phyloP scores from a whole-genome alignment of 2,329 filamentous ascomycete genomes.

The Gaeumannomyces sp. region DNA sequence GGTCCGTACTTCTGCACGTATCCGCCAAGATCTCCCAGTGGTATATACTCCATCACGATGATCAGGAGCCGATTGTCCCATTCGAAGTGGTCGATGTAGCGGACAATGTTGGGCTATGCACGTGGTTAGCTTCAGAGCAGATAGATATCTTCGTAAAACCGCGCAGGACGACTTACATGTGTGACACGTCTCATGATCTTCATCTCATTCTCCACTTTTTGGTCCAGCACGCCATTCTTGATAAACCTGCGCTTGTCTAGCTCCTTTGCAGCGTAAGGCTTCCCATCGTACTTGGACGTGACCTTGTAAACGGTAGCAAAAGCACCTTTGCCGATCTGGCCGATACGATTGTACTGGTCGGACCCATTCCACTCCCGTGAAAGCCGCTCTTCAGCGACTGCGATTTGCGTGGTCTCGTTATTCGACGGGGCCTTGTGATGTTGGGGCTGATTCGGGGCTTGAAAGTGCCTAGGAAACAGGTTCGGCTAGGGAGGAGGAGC shows the following conservation, averaged over 20 bases:
- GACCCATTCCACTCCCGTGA: constrained; percentile 76
- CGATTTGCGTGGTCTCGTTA: constrained; percentile 20
- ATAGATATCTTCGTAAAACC: constrained; percentile 12
- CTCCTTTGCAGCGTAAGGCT: constrained; percentile 86
- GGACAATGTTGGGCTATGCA: constrained; percentile 73
- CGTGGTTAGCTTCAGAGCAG: background rate
- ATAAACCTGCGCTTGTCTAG: constrained; percentile 89
- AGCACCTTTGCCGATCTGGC: constrained; percentile 81
- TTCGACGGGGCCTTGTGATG: constrained; percentile 7
- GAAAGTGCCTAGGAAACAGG: constrained; percentile 19
- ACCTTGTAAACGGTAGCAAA: constrained; percentile 93
- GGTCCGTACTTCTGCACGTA: constrained; percentile 56
- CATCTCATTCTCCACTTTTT: constrained; percentile 95
- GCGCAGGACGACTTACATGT: constrained; percentile 55
- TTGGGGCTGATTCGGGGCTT: constrained; percentile 5
- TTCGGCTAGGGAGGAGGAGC: constrained; percentile 18
- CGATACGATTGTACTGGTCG: constrained; percentile 74
- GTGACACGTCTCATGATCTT: constrained; percentile 82
- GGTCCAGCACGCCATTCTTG: constrained; percentile 83
- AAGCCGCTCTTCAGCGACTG: constrained; percentile 22
- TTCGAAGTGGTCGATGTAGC: constrained; percentile 84
- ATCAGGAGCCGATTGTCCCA: constrained; percentile 79
- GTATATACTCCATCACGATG: constrained; percentile 93
- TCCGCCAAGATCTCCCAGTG: constrained; percentile 74
- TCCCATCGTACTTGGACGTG: constrained; percentile 76